These are phyloP conservation scores for Nicotiana otophora DNA, from an alignment of 257 asterid genomes.

Conservation along the genomic window DNA sequence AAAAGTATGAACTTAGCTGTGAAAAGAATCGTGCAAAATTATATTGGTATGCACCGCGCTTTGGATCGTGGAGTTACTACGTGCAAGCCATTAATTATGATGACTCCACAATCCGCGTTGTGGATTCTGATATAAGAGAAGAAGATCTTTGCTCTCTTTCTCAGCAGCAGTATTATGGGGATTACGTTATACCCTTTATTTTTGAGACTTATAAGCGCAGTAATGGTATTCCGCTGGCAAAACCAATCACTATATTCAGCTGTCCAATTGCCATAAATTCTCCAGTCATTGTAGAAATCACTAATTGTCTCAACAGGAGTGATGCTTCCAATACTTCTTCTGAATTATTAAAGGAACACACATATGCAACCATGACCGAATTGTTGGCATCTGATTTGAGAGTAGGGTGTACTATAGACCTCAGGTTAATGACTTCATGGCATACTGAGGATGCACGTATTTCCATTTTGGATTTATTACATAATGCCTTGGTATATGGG, in stretches of 20 bases:
- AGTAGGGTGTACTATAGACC: conserved; percentile 2
- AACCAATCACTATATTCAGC: conserved; percentile 16
- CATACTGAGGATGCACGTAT: not conserved
- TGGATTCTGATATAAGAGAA: conserved; percentile 4
- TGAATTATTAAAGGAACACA: too few species aligned
- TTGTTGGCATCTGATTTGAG: not conserved
- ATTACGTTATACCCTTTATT: not conserved
- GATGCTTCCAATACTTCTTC: not conserved
- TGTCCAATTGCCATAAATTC: conserved; percentile 18
- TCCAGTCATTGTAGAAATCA: not conserved
- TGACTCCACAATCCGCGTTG: conserved; percentile 23
- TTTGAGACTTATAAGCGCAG: too few species aligned
- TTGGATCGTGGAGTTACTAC: not conserved
- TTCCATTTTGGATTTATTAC: conserved; percentile 17
- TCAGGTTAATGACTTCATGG: not conserved
- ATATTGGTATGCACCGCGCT: too few species aligned
- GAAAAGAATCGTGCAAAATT: not conserved
- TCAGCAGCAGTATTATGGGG: not conserved
- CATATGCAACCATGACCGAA: conserved; percentile 11
- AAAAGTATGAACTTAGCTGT: not conserved
- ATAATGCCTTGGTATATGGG: conserved; percentile 22
- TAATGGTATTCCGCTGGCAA: too few species aligned
- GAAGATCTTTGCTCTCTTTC: conserved; percentile 21
- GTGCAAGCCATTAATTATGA: conserved; percentile 24
- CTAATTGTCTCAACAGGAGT: not conserved